Evolutionary conservation across 805 yeast genomes (phyloP), one percentile per base, ranked within the genome.

Genomic region (Pichia eremophila): DNA sequence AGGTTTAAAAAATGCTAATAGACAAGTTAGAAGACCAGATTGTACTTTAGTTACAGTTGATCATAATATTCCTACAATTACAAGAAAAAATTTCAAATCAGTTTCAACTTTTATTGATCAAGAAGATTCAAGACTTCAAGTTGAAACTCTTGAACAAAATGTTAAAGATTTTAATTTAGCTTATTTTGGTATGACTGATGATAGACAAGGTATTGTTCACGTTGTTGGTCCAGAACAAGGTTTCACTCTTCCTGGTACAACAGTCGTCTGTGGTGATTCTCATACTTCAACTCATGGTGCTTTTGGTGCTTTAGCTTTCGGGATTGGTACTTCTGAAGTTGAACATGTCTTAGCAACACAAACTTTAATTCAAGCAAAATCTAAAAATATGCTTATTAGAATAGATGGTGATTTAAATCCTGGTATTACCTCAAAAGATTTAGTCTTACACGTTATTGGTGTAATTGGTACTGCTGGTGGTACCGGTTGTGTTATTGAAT

Each of bases 251-350:
- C 99, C 99, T 36, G 99, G 99, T 59, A 89, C 98, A 45, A 93
- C 99, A 5, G 96, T 93, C 34, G 99, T 93, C 40, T 93, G 99
- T 71, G 99, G 99, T 67, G 99, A 93, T 67, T 89, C 97, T 5
- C 99, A 93, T 66, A 93, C 99, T 28, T 88, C 97, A 4, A 93
- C 99, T 1, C 99, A 93, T 64, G 99, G 99, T 60, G 99, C 99
- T 40, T 93, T 93, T 63, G 99, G 99, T 53, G 73, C 98, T 10
- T 76, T 93, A 49, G 99, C 99, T 12, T 93, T 93, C 60, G 99
- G 99, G 71, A 93, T 93, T 62, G 99, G 99, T 65, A 93, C 99
- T 49, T 90, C 97, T 14, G 99, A 93, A 71, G 99, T 93, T 47
- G 99, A 93, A 73, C 99, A 93, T 66, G 99, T 93, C 51, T 73